Conservation (phyloP, 1,284 basidiomycete genomes). For the Malassezia caprae region DNA sequence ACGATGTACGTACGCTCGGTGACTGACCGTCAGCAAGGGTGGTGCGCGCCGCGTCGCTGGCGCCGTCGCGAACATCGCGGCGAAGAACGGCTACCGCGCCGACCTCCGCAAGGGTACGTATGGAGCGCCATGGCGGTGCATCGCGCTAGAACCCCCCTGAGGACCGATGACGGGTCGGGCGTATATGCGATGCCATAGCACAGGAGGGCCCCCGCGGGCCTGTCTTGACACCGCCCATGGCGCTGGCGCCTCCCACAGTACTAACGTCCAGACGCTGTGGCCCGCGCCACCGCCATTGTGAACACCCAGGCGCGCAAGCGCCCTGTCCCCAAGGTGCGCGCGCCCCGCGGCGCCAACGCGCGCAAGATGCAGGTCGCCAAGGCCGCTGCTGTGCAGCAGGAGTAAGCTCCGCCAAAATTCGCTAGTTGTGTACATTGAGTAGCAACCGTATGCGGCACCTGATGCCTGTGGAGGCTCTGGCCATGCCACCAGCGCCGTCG, state of each 20-base stretch:
- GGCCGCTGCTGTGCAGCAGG: not conserved
- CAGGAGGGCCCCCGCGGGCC: slow-evolving; percentile 21
- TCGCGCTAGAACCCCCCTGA: slow-evolving; percentile 48
- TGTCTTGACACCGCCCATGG: slow-evolving; percentile 7
- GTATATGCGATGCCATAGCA: slow-evolving; percentile 46
- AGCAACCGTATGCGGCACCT: slow-evolving; percentile 1
- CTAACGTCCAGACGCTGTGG: slow-evolving; percentile 33
- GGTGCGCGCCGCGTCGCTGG: slow-evolving; percentile 33
- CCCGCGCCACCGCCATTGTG: slow-evolving; percentile 39
- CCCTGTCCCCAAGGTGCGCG: slow-evolving; percentile 6
- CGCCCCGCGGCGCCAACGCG: slow-evolving; percentile 10
- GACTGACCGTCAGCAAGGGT: slow-evolving; percentile 10
- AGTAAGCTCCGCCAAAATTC: slow-evolving; percentile 11
- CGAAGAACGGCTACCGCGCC: slow-evolving; percentile 44
- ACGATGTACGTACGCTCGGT: slow-evolving; percentile 8
- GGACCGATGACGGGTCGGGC: slow-evolving; percentile 41
- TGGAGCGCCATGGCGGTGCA: slow-evolving; percentile 19
- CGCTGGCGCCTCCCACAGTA: slow-evolving; percentile 12
- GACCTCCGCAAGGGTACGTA: slow-evolving; percentile 44
- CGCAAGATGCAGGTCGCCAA: slow-evolving; percentile 8
- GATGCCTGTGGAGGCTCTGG: not conserved
- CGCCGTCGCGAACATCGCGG: slow-evolving; percentile 36
- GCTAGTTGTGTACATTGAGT: slow-evolving; percentile 9
- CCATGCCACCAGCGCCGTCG: not conserved
- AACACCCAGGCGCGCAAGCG: slow-evolving; percentile 25